Conservation (phyloP, 768 basidiomycete species). For the Serendipita sp. region DNA sequence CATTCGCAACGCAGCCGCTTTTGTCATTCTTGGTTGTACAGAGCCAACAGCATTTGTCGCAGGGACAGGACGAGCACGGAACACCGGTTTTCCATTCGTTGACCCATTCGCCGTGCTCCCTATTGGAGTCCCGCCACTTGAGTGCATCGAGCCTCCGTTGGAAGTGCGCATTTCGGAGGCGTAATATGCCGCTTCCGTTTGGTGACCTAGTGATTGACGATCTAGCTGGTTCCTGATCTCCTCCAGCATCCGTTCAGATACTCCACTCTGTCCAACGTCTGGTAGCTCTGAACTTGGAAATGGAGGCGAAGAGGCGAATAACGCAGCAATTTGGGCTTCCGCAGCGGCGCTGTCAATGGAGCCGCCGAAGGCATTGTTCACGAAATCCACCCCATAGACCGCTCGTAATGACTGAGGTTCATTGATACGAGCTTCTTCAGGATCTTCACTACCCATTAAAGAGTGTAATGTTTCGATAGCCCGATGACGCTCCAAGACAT, state of each 20-base stretch:
- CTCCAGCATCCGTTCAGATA: background rate
- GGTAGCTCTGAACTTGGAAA: slow-evolving; percentile 56
- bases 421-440: slow-evolving; percentile 34
- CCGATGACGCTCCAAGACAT: slow-evolving; percentile 67
- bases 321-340: slow-evolving; percentile 58
- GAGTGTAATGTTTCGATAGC: slow-evolving; percentile 68
- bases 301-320: slow-evolving; percentile 72
- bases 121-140: background rate
- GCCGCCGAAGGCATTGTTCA: slow-evolving; percentile 58
- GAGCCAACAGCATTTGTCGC: slow-evolving; percentile 27
- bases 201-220: background rate
- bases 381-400: slow-evolving; percentile 37
- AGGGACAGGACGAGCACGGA: slow-evolving; percentile 56
- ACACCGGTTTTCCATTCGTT: slow-evolving; percentile 31
- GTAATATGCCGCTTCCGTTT: background rate
- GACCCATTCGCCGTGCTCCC: background rate
- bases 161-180: background rate
- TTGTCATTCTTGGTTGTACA: slow-evolving; percentile 10
- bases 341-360: slow-evolving; percentile 50
- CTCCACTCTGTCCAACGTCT: slow-evolving; percentile 17
- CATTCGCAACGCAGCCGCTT: slow-evolving; percentile 12
- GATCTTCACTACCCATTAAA: slow-evolving; percentile 56
- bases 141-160: background rate
- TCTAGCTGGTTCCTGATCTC: background rate
- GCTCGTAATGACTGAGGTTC: slow-evolving; percentile 56